Conservation (phyloP, 768 basidiomycete genomes). For the Termitomyces sp. region DNA sequence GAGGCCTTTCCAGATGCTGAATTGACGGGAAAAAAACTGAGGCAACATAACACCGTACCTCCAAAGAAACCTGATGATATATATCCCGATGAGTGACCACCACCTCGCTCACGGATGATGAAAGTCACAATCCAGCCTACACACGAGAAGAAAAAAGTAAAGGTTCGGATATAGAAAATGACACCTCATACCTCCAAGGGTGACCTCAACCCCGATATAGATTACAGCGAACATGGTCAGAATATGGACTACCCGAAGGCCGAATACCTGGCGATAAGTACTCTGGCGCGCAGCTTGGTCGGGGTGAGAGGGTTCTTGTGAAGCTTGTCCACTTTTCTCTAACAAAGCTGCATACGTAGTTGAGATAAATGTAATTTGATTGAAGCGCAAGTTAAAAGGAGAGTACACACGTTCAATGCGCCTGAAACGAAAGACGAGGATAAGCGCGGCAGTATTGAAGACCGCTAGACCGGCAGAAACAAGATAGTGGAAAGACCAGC, state of each 20-base stretch:
- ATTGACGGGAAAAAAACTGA: not conserved
- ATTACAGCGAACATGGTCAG: slow-evolving; percentile 44
- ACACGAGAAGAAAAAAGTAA: not conserved
- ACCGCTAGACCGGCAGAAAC: slow-evolving; percentile 52
- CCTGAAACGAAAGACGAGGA: slow-evolving; percentile 27
- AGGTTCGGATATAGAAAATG: not conserved
- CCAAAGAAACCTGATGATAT: slow-evolving; percentile 31
- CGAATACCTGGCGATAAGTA: slow-evolving; percentile 46
- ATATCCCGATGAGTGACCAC: slow-evolving; percentile 48
- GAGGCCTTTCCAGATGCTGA: slow-evolving; percentile 30
- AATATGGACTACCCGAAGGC: slow-evolving; percentile 39
- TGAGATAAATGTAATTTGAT: not conserved
- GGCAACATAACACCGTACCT: slow-evolving; percentile 7
- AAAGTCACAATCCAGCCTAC: slow-evolving; percentile 58
- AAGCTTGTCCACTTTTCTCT: slow-evolving; percentile 26
- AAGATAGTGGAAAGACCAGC: slow-evolving; percentile 68
- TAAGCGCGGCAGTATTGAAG: slow-evolving; percentile 29
- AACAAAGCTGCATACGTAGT: slow-evolving; percentile 16
- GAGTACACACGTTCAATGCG: slow-evolving; percentile 26
- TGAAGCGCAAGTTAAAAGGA: not conserved
- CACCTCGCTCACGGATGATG: slow-evolving; percentile 41
- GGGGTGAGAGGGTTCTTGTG: slow-evolving; percentile 16
- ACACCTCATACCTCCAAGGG: slow-evolving; percentile 39
- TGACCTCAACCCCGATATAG: slow-evolving; percentile 54
- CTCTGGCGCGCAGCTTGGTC: slow-evolving; percentile 20